phyloP scores from a whole-genome alignment of 2,329 filamentous ascomycete genomes.

The Aspergillus texensis region DNA sequence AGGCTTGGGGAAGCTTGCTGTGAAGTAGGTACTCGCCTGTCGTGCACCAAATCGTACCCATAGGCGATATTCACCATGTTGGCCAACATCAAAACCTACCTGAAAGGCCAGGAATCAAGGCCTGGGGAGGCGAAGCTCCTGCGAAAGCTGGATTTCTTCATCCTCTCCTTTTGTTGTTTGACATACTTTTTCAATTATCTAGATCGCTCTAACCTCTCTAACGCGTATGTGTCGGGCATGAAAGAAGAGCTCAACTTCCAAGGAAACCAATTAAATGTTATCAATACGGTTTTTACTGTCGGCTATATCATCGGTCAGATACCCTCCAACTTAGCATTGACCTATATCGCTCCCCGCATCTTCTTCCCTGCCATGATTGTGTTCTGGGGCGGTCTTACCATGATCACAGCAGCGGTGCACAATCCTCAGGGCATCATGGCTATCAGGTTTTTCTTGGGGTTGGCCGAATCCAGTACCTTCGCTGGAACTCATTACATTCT shows the following conservation, averaged over 20 bases:
- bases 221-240: conserved; percentile 49
- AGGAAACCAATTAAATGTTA: conserved; percentile 33
- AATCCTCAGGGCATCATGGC: conserved; percentile 36
- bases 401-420: conserved; percentile 34
- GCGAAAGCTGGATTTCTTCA: conserved; percentile 45
- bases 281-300: conserved; percentile 30
- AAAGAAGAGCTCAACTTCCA: conserved; percentile 36
- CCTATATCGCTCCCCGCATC: conserved; percentile 28
- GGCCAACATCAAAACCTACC: background rate
- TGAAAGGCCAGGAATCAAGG: background rate
- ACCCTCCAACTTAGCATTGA: conserved; percentile 29
- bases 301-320: conserved; percentile 30
- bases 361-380: conserved; percentile 35
- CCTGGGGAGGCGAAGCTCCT: background rate
- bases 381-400: conserved; percentile 36
- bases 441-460: conserved; percentile 42
- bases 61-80: background rate
- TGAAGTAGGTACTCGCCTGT: background rate
- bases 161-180: conserved; percentile 50
- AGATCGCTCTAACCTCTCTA: conserved; percentile 51
- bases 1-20: background rate
- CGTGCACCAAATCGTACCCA: too few relatives aligned
- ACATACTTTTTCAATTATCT: conserved; percentile 54
- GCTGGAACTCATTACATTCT: conserved; percentile 43
- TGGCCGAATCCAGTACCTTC: conserved; percentile 37